Conservation (phyloP, 2,329 filamentous ascomycete species). For the Beauveria asiatica region DNA sequence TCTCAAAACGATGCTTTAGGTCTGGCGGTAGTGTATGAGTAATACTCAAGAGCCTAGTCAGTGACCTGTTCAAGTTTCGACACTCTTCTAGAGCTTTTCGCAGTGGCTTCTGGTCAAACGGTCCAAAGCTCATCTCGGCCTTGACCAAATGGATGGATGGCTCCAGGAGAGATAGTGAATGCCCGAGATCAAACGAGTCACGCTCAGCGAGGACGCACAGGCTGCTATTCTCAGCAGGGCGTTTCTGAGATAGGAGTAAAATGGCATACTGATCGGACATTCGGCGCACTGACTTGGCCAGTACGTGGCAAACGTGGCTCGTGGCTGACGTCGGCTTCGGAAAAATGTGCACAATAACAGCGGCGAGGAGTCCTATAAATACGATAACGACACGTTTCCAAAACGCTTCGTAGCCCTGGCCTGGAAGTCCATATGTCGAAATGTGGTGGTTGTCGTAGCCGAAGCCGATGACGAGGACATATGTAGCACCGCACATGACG, state of each 20-base stretch:
- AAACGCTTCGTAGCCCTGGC: constrained; percentile 38
- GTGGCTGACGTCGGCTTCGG: constrained; percentile 38
- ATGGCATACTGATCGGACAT: constrained; percentile 41
- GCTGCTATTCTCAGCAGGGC: constrained; percentile 17
- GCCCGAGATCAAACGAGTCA: constrained; percentile 22
- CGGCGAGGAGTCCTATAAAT: constrained; percentile 33
- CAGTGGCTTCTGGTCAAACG: constrained; percentile 24
- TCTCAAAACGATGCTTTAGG: constrained; percentile 30
- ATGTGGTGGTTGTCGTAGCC: constrained; percentile 37
- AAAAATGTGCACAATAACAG: constrained; percentile 36
- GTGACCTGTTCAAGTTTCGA: constrained; percentile 24
- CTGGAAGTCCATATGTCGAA: constrained; percentile 35
- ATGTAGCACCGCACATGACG: constrained; percentile 29
- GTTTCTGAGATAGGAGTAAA: constrained; percentile 27
- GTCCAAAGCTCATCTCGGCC: constrained; percentile 22
- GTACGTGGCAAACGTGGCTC: constrained; percentile 32
- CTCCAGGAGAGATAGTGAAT: constrained; percentile 19
- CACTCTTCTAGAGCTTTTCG: constrained; percentile 22
- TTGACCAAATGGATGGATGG: constrained; percentile 20
- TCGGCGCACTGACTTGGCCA: constrained; percentile 33
- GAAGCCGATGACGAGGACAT: constrained; percentile 35
- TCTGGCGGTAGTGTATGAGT: constrained; percentile 29
- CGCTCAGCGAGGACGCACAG: constrained; percentile 24
- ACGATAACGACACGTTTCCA: constrained; percentile 38
- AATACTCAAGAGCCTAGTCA: constrained; percentile 22